Percentiles rank a stretch among this genome's conserved stretches.
Evolutionary conservation across 768 basidiomycete species (phyloP).

Genomic region (Pleurotus djamor): DNA sequence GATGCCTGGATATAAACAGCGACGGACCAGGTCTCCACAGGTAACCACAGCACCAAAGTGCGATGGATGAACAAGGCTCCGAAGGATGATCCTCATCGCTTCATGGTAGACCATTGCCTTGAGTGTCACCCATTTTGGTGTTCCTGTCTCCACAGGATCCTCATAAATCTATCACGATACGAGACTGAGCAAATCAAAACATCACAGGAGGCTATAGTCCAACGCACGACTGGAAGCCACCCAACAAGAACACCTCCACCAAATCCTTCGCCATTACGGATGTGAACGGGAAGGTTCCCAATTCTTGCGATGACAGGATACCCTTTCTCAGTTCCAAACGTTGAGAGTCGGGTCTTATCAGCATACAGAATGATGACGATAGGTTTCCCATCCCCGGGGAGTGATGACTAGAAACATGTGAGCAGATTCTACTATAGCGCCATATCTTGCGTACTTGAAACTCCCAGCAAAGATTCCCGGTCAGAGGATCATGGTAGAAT

Average conservation of each 20-base stretch:
- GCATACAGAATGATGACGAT: constrained; percentile 34
- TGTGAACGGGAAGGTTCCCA: constrained; percentile 25
- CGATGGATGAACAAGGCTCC: constrained; percentile 15
- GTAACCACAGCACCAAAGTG: constrained; percentile 16
- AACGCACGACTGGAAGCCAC: constrained; percentile 34
- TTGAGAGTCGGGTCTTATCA: constrained; percentile 35
- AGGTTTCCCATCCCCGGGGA: constrained; percentile 22
- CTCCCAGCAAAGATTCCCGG: constrained; percentile 31
- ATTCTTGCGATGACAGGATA: constrained; percentile 32
- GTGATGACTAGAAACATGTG: constrained; percentile 6
- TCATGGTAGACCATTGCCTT: constrained; percentile 36
- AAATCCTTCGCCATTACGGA: constrained; percentile 28
- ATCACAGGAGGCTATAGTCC: background rate
- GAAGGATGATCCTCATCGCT: constrained; percentile 27
- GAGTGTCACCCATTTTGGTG: constrained; percentile 24
- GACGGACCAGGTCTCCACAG: constrained; percentile 24
- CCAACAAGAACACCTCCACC: constrained; percentile 34
- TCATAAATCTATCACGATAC: constrained; percentile 28
- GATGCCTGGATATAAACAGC: constrained; percentile 30
- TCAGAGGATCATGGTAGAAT: constrained; percentile 34
- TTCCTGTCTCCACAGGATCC: constrained; percentile 23
- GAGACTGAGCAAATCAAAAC: background rate
- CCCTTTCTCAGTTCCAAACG: constrained; percentile 33
- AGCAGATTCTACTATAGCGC: no score
- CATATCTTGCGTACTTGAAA: constrained; percentile 25